Base-by-base conservation (phyloP, 345 rosid genomes). In the Hibiscus trionum region DNA sequence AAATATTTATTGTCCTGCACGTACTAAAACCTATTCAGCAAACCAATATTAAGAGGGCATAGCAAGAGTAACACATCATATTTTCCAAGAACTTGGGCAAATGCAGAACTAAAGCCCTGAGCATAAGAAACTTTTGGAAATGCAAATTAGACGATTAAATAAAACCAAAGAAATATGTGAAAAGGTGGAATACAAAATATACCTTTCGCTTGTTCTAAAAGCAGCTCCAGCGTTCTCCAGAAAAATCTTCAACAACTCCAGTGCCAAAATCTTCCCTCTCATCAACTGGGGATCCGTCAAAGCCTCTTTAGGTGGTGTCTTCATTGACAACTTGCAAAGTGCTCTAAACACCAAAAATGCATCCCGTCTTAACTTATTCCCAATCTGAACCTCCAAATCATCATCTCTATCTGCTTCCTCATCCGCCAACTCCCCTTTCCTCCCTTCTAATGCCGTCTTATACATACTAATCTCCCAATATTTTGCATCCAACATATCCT, bases 401-500 rank as follows among this genome's bases (percentile, higher is more conserved):
- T 92, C 97, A 9, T 92, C 99, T 73, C 92, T 82, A 82, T 92
- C 99, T 52, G 71, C 80, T 79, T 93, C 97, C 33, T 97, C 98
- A 47, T 89, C 98, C 1, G 88, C 91, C 78, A 95, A 84, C 78
- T 92, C 98, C 47, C 99, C 99, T 83, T 95, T 95, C 75, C 99
- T 85, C 75, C 97, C 99, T 81, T 95, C 99, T 71, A 95, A 82
- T 1, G 99, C 99, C 0, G 98, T 89, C 84, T 95, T 95, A 55
- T 95, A 95, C 99, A 95, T 92, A 77, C 99, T 95, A 78, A 95
- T 92, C 91, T 95, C 99, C 99, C 99, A 95, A 82, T 95, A 95
- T 82, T 95, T 95, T 24, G 99, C 99, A 79, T 95, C 99, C 79
- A 95, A 73, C 99, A 73, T 73, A 56, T 73, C 71, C 71, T 73